Evolutionary conservation across 495 filamentous ascomycete genomes (phyloP).

Genomic region (Parachaetomium inaequale): DNA sequence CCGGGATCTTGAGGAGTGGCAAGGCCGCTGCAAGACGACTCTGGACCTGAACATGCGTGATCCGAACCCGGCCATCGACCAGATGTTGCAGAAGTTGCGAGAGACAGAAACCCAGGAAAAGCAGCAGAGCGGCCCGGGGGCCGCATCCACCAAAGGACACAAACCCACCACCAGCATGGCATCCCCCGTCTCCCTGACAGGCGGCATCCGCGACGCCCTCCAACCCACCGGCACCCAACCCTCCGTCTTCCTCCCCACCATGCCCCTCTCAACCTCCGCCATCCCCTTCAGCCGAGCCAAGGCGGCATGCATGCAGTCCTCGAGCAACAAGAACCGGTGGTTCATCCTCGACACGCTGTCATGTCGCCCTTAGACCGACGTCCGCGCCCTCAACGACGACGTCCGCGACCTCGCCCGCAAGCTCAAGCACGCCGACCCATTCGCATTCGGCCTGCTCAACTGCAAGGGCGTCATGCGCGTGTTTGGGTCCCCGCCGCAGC

Average conservation of each 20-base stretch:
- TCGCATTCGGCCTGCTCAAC: constrained; percentile 47
- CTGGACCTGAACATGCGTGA: no score
- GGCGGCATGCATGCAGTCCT: not conserved
- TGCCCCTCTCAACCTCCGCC: not conserved
- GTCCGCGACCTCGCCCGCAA: constrained; percentile 41
- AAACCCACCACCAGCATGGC: no score
- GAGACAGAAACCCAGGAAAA: no score
- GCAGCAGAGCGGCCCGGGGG: no score
- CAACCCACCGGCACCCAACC: not conserved
- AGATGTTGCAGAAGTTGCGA: no score
- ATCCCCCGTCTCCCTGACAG: not conserved
- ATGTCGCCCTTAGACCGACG: constrained; percentile 12
- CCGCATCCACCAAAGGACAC: no score
- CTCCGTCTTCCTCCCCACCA: not conserved
- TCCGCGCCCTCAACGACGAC: constrained; percentile 25
- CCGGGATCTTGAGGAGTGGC: no score
- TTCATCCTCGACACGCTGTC: constrained; percentile 28
- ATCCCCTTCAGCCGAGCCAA: constrained; percentile 19
- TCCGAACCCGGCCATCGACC: no score
- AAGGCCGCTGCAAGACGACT: no score
- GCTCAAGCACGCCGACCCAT: constrained; percentile 37
- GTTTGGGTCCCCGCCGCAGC: not conserved
- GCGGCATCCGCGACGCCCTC: not conserved
- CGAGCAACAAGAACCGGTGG: not conserved
- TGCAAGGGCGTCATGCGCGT: constrained; percentile 39